These are phyloP conservation scores for Melaleuca alternifolia DNA, from an alignment of 345 rosid genomes.

Conservation along the genomic window DNA sequence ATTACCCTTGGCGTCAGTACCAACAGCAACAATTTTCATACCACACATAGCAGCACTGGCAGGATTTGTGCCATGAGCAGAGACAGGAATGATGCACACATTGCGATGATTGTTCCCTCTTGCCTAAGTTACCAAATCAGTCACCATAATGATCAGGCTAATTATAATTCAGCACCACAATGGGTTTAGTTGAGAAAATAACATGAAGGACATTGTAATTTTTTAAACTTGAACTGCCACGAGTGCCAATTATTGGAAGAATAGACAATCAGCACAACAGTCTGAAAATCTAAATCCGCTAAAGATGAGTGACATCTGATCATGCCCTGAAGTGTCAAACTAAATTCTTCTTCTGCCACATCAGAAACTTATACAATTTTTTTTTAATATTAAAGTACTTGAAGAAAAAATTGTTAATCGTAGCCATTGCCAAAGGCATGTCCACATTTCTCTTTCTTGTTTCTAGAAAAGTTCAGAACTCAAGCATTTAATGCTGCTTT, in stretches of 20 bases:
- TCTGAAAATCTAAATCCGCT: not conserved
- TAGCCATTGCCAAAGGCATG: not conserved
- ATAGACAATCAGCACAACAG: not conserved
- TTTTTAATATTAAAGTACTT: not conserved
- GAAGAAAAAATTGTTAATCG: not conserved
- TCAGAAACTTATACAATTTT: not conserved
- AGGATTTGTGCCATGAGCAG: slow-evolving; percentile 99
- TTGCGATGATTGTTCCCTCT: slow-evolving; percentile 96
- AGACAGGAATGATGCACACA: slow-evolving; percentile 97
- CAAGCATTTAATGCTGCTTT: not conserved
- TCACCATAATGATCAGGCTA: not conserved
- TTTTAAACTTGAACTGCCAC: not conserved
- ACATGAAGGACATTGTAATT: not conserved
- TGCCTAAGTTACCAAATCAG: slow-evolving; percentile 23
- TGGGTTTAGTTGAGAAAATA: not conserved
- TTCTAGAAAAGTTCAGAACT: not conserved
- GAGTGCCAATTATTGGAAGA: not conserved
- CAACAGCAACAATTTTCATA: slow-evolving; percentile 91
- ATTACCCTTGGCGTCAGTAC: slow-evolving; percentile 97
- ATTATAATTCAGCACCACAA: not conserved
- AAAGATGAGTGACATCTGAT: not conserved
- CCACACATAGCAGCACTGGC: slow-evolving; percentile 99
- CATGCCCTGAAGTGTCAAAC: not conserved
- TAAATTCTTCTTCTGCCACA: not conserved
- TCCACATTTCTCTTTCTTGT: not conserved